Conservation (phyloP, 164 flowering plant genomes). For the Cinnamomum micranthum region DNA sequence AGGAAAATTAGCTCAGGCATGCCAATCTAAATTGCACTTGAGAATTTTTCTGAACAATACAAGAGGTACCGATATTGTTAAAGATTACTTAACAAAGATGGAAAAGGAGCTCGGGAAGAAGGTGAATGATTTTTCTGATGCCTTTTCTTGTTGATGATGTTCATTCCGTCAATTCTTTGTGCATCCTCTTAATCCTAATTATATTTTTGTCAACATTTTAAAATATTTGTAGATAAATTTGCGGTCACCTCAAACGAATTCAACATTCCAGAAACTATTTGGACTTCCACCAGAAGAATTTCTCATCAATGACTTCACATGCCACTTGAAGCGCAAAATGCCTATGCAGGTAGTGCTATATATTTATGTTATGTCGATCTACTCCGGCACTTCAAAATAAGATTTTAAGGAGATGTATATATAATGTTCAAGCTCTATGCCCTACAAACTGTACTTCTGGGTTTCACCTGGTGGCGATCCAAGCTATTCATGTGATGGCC, state of each 20-base stretch:
- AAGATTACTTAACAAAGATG: conserved; percentile 76
- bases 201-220: not conserved
- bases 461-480: not conserved
- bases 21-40: conserved; percentile 82
- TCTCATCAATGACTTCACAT: conserved; percentile 93
- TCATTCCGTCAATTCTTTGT: not conserved
- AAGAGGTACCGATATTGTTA: conserved; percentile 57
- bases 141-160: not conserved
- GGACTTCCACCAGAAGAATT: conserved; percentile 94
- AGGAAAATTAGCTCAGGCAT: conserved; percentile 85
- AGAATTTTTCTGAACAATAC: conserved; percentile 81
- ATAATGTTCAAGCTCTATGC: not conserved
- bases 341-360: conserved; percentile 72
- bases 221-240: conserved; percentile 52
- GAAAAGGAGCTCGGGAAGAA: conserved; percentile 96
- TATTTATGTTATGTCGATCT: not conserved
- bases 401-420: not conserved
- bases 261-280: conserved; percentile 90
- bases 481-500: not conserved
- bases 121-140: conserved; percentile 36
- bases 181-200: conserved; percentile 1
- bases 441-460: not conserved
- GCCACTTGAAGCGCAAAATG: conserved; percentile 93
- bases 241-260: conserved; percentile 92
- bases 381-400: not conserved